Evolutionary conservation across 140 eudicot species (phyloP), one percentile per base, ranked within the genome.

Genomic region (Cichorium intybus): DNA sequence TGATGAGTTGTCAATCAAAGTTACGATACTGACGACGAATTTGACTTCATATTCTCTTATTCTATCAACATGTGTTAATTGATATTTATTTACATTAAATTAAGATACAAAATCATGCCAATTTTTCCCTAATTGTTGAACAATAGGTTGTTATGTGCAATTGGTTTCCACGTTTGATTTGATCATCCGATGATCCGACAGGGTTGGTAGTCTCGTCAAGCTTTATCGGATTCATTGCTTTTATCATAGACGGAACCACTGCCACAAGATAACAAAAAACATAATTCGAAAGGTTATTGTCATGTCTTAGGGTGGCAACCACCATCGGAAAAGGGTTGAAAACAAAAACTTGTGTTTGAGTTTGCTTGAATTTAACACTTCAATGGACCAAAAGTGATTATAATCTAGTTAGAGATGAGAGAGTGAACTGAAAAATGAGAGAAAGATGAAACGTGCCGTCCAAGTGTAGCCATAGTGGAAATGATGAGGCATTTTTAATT

Each of bases 131-230:
- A 53, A 24, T 54, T 23, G 62, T 52, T 53, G 62, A 15, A 12
- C 8, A 34, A 52, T 67, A 92, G 98, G 84, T 88, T 60, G 95
- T 81, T 77, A 77, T 48, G 85, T 79, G 65, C 98, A 88, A 73
- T 56, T 92, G 39, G 39, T 85, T 60, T 4, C 95, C 95, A 66
- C 95, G 84, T 84, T 87, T 87, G 59, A 84, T 60, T 56, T 79
- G 72, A 5, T 69, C 76, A 46, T 73, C 76, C 0, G 87, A 77
- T 9, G 80, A 24, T 26, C 76, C 69, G 23, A 84, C 75, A 1
- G 85, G 70, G 66, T 57, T 70, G 7, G 71, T 70, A 39, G 72
- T 60, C 24, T 79, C 88, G 2, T 85, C 85, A n/a, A 81, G 87
- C 48, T 83, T 80, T 64, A 84, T 62, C 3, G 75, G 16, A 48